phyloP scores from a whole-genome alignment of 2,329 filamentous ascomycete genomes.

The Magnaporthiopsis poae region DNA sequence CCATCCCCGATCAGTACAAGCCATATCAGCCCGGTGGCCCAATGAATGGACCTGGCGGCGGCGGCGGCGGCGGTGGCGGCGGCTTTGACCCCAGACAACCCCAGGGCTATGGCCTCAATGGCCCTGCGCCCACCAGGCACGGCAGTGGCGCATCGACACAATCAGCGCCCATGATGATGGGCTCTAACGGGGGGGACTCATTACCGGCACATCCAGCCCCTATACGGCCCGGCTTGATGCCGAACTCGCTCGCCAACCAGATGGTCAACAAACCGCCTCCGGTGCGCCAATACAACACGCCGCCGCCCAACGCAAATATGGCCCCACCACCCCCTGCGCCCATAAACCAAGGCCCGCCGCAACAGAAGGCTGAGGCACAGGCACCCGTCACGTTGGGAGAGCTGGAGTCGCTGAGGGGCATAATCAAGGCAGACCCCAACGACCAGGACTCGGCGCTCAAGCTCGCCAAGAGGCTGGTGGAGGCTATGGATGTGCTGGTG shows the following conservation, averaged over 20 bases:
- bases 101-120: constrained; percentile 14
- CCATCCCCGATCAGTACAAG: constrained; percentile 28
- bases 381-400: constrained; percentile 66
- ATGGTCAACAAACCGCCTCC: constrained; percentile 49
- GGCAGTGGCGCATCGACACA: constrained; percentile 21
- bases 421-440: constrained; percentile 59
- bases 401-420: constrained; percentile 62
- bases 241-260: constrained; percentile 44
- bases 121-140: constrained; percentile 19
- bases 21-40: constrained; percentile 15
- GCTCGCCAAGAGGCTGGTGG: constrained; percentile 74
- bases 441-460: constrained; percentile 63
- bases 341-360: constrained; percentile 19
- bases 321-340: constrained; percentile 17
- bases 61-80: constrained; percentile 10
- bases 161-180: constrained; percentile 14
- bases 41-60: constrained; percentile 16
- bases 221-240: constrained; percentile 48
- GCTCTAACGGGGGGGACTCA: neutral
- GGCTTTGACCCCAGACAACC: constrained; percentile 19
- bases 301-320: constrained; percentile 27
- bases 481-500: constrained; percentile 70
- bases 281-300: constrained; percentile 42
- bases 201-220: constrained; percentile 2
- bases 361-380: constrained; percentile 22